Percentiles rank a stretch among this genome's conserved stretches.
Conservation (phyloP, 805 yeast species). For the Yamadazyma philogaea region DNA sequence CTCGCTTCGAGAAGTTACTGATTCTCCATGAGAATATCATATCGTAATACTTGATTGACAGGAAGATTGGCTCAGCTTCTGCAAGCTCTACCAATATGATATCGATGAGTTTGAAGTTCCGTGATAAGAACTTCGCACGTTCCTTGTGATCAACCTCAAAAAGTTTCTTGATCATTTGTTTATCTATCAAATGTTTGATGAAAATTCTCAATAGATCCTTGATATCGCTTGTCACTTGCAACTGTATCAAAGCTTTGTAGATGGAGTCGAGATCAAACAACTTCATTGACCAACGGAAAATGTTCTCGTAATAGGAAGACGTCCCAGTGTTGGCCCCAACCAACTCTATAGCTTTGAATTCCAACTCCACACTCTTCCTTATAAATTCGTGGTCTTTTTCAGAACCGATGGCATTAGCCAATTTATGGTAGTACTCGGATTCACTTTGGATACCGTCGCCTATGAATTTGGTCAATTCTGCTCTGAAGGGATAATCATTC, state of each 20-base stretch:
- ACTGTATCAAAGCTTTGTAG: slow-evolving; percentile 1
- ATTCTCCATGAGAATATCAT: slow-evolving; percentile 42
- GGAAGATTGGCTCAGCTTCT: slow-evolving; percentile 25
- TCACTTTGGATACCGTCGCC: slow-evolving; percentile 1
- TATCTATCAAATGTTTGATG: slow-evolving; percentile 24
- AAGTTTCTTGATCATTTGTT: slow-evolving; percentile 20
- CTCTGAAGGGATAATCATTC: slow-evolving; percentile 2
- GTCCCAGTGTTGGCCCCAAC: background rate
- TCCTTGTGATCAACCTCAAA: slow-evolving; percentile 14
- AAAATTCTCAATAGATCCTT: slow-evolving; percentile 19
- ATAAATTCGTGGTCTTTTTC: slow-evolving; percentile 5
- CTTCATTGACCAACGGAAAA: slow-evolving; percentile 9
- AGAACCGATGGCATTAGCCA: slow-evolving; percentile 8
- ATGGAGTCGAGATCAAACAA: slow-evolving; percentile 4
- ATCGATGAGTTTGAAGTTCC: slow-evolving; percentile 32
- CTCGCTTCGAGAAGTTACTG: slow-evolving; percentile 30
- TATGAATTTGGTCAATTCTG: slow-evolving; percentile 8
- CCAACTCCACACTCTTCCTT: slow-evolving; percentile 11
- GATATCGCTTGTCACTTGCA: slow-evolving; percentile 1
- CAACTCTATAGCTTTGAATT: slow-evolving; percentile 9
- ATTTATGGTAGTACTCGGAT: slow-evolving; percentile 12
- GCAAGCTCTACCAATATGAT: slow-evolving; percentile 31
- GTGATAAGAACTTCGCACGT: slow-evolving; percentile 16
- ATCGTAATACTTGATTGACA: slow-evolving; percentile 34
- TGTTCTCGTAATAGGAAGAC: slow-evolving; percentile 9